Evolutionary conservation across 768 basidiomycete genomes (phyloP), one percentile per base, ranked within the genome.

Genomic region (Leccinum boreale): DNA sequence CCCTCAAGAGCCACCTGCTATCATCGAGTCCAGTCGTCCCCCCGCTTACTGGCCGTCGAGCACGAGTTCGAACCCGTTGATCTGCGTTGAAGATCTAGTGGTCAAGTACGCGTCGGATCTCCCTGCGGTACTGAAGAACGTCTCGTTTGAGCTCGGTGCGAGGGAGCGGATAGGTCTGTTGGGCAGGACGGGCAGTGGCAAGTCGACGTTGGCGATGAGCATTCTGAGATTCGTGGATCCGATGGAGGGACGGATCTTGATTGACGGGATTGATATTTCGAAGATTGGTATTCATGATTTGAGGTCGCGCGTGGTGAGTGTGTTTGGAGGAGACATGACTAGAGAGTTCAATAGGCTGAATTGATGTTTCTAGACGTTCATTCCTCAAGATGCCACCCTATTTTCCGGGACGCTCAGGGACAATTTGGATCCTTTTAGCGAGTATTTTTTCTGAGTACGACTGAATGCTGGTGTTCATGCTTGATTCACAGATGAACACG

Each of bases 41-140:
- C 94, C 94, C 1, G 94, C 94, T 0, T 94, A 94, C 66, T 97
- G 94, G 94, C 94, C 94, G 0, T 92, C 92, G 0, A 85, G 80
- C 57, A 77, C 85, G 17, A 81, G 78, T 50, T 75, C 81, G 8
- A 77, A 85, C 28, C 67, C 78, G 4, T 75, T 95, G 24, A 65
- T 97, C 29, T 72, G 73, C 1, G 89, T 91, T 0, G 86, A 94
- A 62, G 81, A 94, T 60, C 75, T 96, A 26, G 84, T 83, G 17
- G 76, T 95, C 69, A 90, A 86, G 71, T 95, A 95, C 70, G 84
- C 90, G 0, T 87, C 90, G 0, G 92, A 94, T 53, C 78, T 95
- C 11, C 92, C 93, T 0, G 76, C 88, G 0, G 92, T 94, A 1
- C 75, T 95, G 33, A 87, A 87, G 57, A 79, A 81, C 35, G 77